Evolutionary conservation across 1,139 yeast genomes (phyloP), one percentile per base, ranked within the genome.

Genomic region (Debaryomyces sp.): DNA sequence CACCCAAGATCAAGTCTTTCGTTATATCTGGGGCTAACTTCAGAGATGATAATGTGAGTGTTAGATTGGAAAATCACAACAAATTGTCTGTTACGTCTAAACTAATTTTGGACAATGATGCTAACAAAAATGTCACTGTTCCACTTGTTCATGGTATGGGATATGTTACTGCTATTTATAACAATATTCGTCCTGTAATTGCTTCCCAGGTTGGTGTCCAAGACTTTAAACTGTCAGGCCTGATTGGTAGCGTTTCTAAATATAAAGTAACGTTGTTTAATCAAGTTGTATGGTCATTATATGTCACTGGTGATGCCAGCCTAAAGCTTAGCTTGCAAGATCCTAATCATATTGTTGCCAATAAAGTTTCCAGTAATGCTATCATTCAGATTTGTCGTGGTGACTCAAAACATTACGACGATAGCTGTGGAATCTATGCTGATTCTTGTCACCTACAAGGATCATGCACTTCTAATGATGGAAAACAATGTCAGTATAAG

Each of bases 131-230:
- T 24, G 60, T 75, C 21, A 58, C 63, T 6, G 35, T 71, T 29
- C 80, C 80, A 0, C 60, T 75, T 45, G 72, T 66, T 17, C 75
- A 73, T 32, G 95, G 95, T 13, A 85, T 85, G 87, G 92, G 92
- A 0, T 81, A 85, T 51, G 68, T 84, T 12, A 81, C 89, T 5
- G 85, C 87, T 1, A 70, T 84, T 3, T 87, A 86, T 48, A 61
- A 64, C n/a, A 75, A 75, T 51, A 67, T 85, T 34, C 72, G 72
- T 6, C 87, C 91, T 1, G 69, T 75, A 23, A 62, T 87, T 39
- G 75, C 77, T 3, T 82, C 89, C 26, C 81, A 82, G 42, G 87
- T 85, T 34, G 95, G 94, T 0, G 72, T 87, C 56, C 80, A 80
- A 60, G 63, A 71, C n/a, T 53, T 57, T 46, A 53, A 58, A 6